phyloP scores from a whole-genome alignment of 177 flowering plant species.

The Vitis hybrid region DNA sequence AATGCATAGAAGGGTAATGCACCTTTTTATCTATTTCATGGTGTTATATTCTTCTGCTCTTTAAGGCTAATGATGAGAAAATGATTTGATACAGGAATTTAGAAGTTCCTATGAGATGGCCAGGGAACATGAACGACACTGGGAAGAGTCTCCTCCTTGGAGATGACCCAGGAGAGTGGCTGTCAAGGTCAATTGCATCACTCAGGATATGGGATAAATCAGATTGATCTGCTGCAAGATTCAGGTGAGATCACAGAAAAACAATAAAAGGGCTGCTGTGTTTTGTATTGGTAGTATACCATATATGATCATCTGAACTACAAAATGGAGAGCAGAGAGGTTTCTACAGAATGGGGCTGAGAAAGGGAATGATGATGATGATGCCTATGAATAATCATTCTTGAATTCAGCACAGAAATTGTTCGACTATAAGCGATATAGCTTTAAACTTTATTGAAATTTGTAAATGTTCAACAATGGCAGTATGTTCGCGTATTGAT shows the following conservation, averaged over 20 bases:
- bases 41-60: not conserved
- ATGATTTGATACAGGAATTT: slow-evolving; percentile 13
- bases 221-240: not conserved
- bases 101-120: slow-evolving; percentile 19
- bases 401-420: too few relatives aligned
- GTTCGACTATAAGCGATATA: too few relatives aligned
- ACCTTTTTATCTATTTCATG: not conserved
- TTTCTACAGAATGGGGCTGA: too few relatives aligned
- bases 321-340: too few relatives aligned
- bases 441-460: too few relatives aligned
- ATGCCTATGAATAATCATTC: too few relatives aligned
- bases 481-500: too few relatives aligned
- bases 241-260: not conserved
- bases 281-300: too few relatives aligned
- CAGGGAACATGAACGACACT: not conserved
- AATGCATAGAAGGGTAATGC: slow-evolving; percentile 26
- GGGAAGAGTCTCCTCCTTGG: not conserved
- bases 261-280: too few relatives aligned
- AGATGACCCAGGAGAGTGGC: not conserved
- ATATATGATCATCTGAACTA: too few relatives aligned
- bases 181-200: slow-evolving; percentile 11
- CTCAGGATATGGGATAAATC: slow-evolving; percentile 10
- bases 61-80: not conserved
- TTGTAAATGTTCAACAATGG: too few relatives aligned
- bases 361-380: too few relatives aligned